Conservation (phyloP, 768 basidiomycete genomes). For the Tulasnella sp. region DNA sequence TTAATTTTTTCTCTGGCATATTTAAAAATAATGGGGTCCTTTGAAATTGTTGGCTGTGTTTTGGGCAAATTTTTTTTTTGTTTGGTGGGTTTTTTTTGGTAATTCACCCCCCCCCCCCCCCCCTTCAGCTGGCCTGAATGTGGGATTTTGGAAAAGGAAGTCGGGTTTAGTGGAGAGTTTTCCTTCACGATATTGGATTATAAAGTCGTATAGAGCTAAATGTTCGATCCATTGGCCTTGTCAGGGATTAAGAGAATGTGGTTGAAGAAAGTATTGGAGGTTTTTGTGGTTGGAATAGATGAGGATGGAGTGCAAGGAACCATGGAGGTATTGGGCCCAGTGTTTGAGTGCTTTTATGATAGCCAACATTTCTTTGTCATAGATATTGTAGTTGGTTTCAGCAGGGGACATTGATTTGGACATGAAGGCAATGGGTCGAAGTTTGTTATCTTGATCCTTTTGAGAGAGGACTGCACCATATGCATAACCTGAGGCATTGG, state of each 20-base stretch:
- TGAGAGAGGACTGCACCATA: neutral
- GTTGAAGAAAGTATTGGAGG: neutral
- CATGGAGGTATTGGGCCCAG: constrained; percentile 22
- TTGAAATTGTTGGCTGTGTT: too few species aligned
- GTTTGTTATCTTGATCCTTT: neutral
- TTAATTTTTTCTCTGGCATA: too few species aligned
- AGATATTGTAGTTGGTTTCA: constrained; percentile 20
- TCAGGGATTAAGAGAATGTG: constrained; percentile 27
- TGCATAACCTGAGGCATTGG: constrained; percentile 1
- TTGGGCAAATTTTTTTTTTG: too few species aligned
- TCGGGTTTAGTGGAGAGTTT: neutral
- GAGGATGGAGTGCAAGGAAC: constrained; percentile 16
- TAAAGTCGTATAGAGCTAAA: constrained; percentile 30
- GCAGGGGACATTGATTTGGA: constrained; percentile 2
- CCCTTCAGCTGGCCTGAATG: too few species aligned
- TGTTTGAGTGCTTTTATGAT: constrained; percentile 27
- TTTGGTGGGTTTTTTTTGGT: too few species aligned
- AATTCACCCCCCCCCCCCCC: too few species aligned
- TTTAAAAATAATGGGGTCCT: too few species aligned
- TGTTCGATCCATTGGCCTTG: constrained; percentile 34
- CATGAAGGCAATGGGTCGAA: constrained; percentile 11
- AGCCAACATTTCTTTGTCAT: constrained; percentile 26
- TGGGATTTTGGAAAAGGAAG: neutral
- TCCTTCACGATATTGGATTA: constrained; percentile 24
- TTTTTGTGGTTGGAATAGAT: constrained; percentile 21